Base-by-base conservation (phyloP, 2,329 filamentous ascomycete species). In the Biscogniauxia sp. region DNA sequence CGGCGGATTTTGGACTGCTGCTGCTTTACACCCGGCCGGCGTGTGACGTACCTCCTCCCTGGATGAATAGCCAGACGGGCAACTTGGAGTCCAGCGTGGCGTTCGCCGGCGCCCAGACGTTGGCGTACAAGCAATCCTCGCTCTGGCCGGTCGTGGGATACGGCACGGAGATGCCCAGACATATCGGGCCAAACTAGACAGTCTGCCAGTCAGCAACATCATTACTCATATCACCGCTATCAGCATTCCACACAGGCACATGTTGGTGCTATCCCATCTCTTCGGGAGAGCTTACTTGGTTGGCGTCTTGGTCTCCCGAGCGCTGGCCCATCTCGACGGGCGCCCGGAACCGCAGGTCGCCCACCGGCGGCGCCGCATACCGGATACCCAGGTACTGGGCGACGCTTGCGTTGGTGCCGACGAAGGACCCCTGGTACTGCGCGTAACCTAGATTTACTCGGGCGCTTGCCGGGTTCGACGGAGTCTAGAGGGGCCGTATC, bases 11-110 rank as follows among this genome's bases (percentile, higher is more conserved):
- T n/a, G n/a, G n/a, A n/a, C n/a, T n/a, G n/a, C n/a, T n/a, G n/a
- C n/a, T n/a, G n/a, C n/a, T n/a, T n/a, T n/a, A n/a, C n/a, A n/a
- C n/a, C n/a, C n/a, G n/a, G n/a, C n/a, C 9, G 26, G 26, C 26
- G 13, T 41, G 37, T n/a, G 37, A n/a, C 11, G n/a, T 49, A 68
- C 68, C 68, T 50, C 68, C 69, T 9, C 70, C 68, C 62, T 79
- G 80, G 53, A 84, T 83, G 68, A 81, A 84, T 9, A 84, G 73
- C 79, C 81, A 84, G 5, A 85, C 82, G 0, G 82, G 82, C 20
- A 84, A 65, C 60, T 80, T 81, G 0, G 78, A 79, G 13, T 65
- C 58, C 0, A 61, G 53, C 13, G 76, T 80, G 1, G 77, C 75
- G 41, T 72, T 72, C 0, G 75, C 66, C 0, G 80, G 79, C 6